Percentiles rank a stretch among this genome's conserved stretches.
These are phyloP conservation scores for Pseudophaeomoniella oleicola DNA, from an alignment of 2,329 filamentous ascomycete species.

Conservation along the genomic window DNA sequence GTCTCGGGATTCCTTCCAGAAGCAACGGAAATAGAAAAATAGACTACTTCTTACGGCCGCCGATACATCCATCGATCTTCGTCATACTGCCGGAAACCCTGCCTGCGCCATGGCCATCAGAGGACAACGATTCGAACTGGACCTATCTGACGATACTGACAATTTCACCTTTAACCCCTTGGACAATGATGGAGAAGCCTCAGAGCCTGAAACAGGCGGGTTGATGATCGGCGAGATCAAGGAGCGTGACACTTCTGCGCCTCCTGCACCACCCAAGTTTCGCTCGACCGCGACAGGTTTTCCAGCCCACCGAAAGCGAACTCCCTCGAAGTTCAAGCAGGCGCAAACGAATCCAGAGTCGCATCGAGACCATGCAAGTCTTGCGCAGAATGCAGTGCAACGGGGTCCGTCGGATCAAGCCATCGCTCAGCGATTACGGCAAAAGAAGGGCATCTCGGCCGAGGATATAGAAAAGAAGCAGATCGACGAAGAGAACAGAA, in stretches of 20 bases:
- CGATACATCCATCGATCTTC: neutral
- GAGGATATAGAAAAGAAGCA: slow-evolving; percentile 47
- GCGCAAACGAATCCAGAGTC: slow-evolving; percentile 29
- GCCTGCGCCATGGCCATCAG: slow-evolving; percentile 32
- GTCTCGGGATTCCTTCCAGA: slow-evolving; percentile 4
- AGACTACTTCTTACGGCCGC: neutral
- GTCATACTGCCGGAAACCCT: neutral
- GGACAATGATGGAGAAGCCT: slow-evolving; percentile 15
- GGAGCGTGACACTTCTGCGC: slow-evolving; percentile 48
- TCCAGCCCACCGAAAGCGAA: slow-evolving; percentile 72
- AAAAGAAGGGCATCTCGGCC: slow-evolving; percentile 11
- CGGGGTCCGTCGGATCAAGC: slow-evolving; percentile 10
- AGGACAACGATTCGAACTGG: slow-evolving; percentile 47
- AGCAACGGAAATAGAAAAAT: slow-evolving; percentile 11
- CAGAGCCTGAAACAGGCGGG: slow-evolving; percentile 8
- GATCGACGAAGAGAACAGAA: slow-evolving; percentile 73
- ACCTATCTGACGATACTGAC: slow-evolving; percentile 40
- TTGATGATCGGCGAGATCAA: slow-evolving; percentile 59
- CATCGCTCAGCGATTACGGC: slow-evolving; percentile 9
- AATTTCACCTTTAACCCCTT: slow-evolving; percentile 13
- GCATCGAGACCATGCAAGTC: slow-evolving; percentile 6
- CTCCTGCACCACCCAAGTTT: slow-evolving; percentile 36
- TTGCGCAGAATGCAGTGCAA: slow-evolving; percentile 7
- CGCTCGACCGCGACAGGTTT: slow-evolving; percentile 60
- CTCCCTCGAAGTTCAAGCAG: slow-evolving; percentile 67